Evolutionary conservation across 306 rosid genomes (phyloP).

Genomic region (Dicorynia guianensis): DNA sequence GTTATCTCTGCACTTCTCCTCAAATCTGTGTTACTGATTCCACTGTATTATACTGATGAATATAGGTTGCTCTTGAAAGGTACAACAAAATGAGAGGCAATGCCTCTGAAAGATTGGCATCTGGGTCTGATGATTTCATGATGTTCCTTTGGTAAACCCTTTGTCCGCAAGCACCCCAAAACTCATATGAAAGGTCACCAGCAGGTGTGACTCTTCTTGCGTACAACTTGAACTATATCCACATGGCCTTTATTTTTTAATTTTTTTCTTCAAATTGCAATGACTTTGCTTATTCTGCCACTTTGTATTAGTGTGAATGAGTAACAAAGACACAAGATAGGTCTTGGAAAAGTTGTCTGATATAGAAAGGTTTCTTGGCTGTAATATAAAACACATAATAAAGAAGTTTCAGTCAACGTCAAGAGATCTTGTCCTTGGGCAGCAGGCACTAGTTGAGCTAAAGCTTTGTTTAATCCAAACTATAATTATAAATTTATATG

Average conservation of each 20-base stretch:
- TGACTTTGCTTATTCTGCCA: constrained; percentile 28
- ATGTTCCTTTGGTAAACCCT: constrained; percentile 99
- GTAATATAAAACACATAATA: neutral
- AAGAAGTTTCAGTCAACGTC: constrained; percentile 29
- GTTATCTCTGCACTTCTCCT: constrained; percentile 4
- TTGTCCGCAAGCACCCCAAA: constrained; percentile 83
- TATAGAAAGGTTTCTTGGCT: neutral
- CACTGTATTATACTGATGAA: constrained; percentile 15
- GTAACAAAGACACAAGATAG: neutral
- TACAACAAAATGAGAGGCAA: constrained; percentile 81
- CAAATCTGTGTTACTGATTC: constrained; percentile 21
- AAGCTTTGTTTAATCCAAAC: constrained; percentile 23
- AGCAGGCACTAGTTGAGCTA: neutral
- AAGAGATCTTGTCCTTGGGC: constrained; percentile 8
- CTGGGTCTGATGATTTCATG: constrained; percentile 96
- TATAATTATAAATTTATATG: constrained; percentile 1
- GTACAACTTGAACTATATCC: neutral
- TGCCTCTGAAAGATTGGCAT: constrained; percentile 92
- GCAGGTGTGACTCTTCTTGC: constrained; percentile 59
- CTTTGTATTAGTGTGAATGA: constrained; percentile 23
- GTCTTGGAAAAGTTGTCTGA: constrained; percentile 1
- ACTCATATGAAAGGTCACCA: constrained; percentile 96
- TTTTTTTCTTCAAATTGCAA: constrained; percentile 35
- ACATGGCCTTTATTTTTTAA: no score
- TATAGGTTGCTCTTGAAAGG: constrained; percentile 92